Evolutionary conservation across 2,329 filamentous ascomycete genomes (phyloP).

Genomic region (Cladosporium halotolerans): DNA sequence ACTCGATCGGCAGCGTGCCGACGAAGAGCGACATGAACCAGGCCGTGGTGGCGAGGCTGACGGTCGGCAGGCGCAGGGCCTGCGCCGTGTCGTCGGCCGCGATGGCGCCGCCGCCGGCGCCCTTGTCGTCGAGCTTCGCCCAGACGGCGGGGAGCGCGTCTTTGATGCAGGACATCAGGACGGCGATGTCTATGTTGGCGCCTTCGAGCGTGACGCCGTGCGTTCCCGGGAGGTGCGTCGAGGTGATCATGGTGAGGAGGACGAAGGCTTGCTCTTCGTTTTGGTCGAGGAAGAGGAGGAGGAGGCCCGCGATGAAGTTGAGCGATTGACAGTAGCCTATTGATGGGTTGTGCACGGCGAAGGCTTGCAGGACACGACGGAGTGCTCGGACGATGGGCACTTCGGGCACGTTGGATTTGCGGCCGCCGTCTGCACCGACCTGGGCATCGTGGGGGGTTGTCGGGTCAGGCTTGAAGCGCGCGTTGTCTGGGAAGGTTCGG

Average conservation of each 20-base stretch:
- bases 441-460: neutral
- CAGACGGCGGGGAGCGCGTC: constrained; percentile 79
- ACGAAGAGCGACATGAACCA: constrained; percentile 99
- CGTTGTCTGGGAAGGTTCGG: constrained; percentile 90
- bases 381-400: constrained; percentile 74
- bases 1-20: constrained; percentile 85
- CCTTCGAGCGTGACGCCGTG: constrained; percentile 87
- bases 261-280: constrained; percentile 89
- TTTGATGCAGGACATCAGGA: constrained; percentile 80
- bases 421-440: constrained; percentile 30
- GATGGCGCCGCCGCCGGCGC: constrained; percentile 37
- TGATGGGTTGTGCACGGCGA: constrained; percentile 80
- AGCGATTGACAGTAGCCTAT: constrained; percentile 95
- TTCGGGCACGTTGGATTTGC: constrained; percentile 60
- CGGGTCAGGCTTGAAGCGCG: constrained; percentile 70
- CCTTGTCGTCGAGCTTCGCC: constrained; percentile 78
- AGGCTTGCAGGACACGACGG: constrained; percentile 79
- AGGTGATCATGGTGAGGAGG: constrained; percentile 87
- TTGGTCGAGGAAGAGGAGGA: constrained; percentile 74
- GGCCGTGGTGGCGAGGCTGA: constrained; percentile 85
- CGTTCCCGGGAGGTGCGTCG: constrained; percentile 80
- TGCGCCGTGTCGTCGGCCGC: constrained; percentile 36
- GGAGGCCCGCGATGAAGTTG: constrained; percentile 85
- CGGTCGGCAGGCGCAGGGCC: constrained; percentile 65
- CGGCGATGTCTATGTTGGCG: constrained; percentile 87